These are phyloP conservation scores for Aspergillus clavatus DNA, from an alignment of 2,329 filamentous ascomycete genomes.

Conservation along the genomic window DNA sequence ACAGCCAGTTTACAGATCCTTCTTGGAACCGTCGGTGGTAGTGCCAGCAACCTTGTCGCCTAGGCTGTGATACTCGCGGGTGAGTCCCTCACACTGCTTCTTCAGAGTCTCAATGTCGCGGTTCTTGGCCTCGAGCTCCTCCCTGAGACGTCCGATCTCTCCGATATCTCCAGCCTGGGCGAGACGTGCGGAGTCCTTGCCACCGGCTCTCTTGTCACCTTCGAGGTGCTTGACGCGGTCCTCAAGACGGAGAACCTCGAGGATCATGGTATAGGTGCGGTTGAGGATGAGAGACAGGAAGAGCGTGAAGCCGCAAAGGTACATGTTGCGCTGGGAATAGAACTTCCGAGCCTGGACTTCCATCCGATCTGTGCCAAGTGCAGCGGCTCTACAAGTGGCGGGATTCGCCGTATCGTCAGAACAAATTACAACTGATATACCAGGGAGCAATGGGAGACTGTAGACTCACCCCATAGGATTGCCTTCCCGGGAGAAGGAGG, in stretches of 20 bases:
- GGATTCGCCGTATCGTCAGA: conserved; percentile 7
- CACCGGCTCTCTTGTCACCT: conserved; percentile 55
- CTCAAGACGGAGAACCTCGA: conserved; percentile 86
- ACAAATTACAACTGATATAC: conserved; percentile 11
- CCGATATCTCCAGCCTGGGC: conserved; percentile 67
- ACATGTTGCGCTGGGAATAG: conserved; percentile 99
- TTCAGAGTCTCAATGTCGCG: conserved; percentile 79
- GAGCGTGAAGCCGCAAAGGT: conserved; percentile 97
- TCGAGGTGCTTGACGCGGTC: conserved; percentile 83
- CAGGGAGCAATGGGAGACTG: neutral
- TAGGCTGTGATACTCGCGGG: conserved; percentile 78
- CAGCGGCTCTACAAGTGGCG: conserved; percentile 52
- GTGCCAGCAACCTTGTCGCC: conserved; percentile 70
- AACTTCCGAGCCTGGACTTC: conserved; percentile 99
- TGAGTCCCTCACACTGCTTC: conserved; percentile 83
- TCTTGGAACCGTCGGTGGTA: conserved; percentile 49
- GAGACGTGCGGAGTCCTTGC: conserved; percentile 68
- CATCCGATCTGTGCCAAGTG: conserved; percentile 89
- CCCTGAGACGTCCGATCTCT: conserved; percentile 69
- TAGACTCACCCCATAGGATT: conserved; percentile 47
- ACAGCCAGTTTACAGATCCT: conserved; percentile 45
- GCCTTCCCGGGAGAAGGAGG: conserved; percentile 62
- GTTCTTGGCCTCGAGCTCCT: conserved; percentile 68
- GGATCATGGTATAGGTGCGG: conserved; percentile 97
- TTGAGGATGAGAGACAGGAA: conserved; percentile 97